These are phyloP conservation scores for Pneumocystis jirovecii DNA, from an alignment of 1,139 yeast genomes.

Conservation along the genomic window DNA sequence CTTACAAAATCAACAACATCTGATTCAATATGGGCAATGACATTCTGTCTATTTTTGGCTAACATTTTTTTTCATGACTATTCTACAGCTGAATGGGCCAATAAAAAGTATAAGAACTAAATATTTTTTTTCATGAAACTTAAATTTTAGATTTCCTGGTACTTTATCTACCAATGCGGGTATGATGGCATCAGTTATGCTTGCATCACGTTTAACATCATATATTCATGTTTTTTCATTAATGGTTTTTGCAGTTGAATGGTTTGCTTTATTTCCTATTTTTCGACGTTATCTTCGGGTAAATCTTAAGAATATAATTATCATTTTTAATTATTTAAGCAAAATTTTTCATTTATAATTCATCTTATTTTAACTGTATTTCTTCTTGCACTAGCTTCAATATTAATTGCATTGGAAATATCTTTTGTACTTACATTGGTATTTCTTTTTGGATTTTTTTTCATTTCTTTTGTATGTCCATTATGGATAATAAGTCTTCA, in stretches of 20 bases:
- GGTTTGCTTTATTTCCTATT: slow-evolving; percentile 57
- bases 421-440: slow-evolving; percentile 18
- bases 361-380: slow-evolving; percentile 6
- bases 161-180: slow-evolving; percentile 72
- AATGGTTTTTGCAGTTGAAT: slow-evolving; percentile 54
- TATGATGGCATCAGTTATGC: slow-evolving; percentile 71
- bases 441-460: slow-evolving; percentile 37
- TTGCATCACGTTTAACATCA: slow-evolving; percentile 67
- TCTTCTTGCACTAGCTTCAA: slow-evolving; percentile 7
- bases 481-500: slow-evolving; percentile 57
- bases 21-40: slow-evolving; percentile 88
- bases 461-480: slow-evolving; percentile 48
- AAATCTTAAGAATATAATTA: not conserved
- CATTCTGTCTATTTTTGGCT: slow-evolving; percentile 58
- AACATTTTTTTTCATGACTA: slow-evolving; percentile 60
- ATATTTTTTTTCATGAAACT: slow-evolving; percentile 2
- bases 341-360: slow-evolving; percentile 4
- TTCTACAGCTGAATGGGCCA: slow-evolving; percentile 18
- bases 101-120: not conserved
- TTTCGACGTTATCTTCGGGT: slow-evolving; percentile 43
- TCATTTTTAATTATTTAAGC: not conserved
- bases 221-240: slow-evolving; percentile 72
- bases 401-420: slow-evolving; percentile 5
- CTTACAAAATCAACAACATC: slow-evolving; percentile 78
- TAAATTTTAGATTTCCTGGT: slow-evolving; percentile 27